These are phyloP conservation scores for Phyllosticta ampelicida DNA, from an alignment of 2,329 filamentous ascomycete genomes.

Conservation along the genomic window DNA sequence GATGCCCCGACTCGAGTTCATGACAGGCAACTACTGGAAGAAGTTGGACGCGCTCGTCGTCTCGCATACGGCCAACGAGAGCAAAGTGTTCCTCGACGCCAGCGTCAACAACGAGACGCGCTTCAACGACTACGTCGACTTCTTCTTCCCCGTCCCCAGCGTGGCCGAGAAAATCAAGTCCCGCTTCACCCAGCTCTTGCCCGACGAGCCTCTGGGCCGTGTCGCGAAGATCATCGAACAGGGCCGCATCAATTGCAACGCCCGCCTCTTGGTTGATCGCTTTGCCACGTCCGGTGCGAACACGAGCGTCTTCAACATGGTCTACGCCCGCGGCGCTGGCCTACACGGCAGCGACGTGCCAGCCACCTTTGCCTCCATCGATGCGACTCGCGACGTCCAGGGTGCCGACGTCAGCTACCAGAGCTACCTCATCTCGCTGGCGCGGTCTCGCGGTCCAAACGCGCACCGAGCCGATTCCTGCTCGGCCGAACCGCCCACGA, in stretches of 20 bases:
- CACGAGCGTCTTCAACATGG: not conserved
- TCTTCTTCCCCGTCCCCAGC: not conserved
- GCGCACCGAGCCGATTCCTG: not conserved
- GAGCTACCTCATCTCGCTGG: not conserved
- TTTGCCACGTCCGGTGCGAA: not conserved
- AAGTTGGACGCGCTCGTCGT: slow-evolving; percentile 21
- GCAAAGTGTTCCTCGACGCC: slow-evolving; percentile 19
- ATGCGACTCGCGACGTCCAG: not conserved
- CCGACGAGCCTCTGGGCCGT: not conserved
- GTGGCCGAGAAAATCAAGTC: not conserved
- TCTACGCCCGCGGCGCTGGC: not conserved
- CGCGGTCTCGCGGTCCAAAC: not conserved
- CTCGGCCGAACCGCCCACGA: not conserved
- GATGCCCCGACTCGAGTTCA: slow-evolving; percentile 22
- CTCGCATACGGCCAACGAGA: slow-evolving; percentile 25
- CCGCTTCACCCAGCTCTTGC: not conserved
- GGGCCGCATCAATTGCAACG: not conserved
- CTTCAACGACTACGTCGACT: not conserved
- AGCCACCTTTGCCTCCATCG: not conserved
- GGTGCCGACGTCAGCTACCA: not conserved
- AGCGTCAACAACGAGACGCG: slow-evolving; percentile 15
- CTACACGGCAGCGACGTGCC: not conserved
- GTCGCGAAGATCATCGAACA: not conserved
- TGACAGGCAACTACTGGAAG: slow-evolving; percentile 25
- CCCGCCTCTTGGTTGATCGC: not conserved